Conservation (phyloP, 2,329 filamentous ascomycete species). For the Pseudocercospora fijiensis region DNA sequence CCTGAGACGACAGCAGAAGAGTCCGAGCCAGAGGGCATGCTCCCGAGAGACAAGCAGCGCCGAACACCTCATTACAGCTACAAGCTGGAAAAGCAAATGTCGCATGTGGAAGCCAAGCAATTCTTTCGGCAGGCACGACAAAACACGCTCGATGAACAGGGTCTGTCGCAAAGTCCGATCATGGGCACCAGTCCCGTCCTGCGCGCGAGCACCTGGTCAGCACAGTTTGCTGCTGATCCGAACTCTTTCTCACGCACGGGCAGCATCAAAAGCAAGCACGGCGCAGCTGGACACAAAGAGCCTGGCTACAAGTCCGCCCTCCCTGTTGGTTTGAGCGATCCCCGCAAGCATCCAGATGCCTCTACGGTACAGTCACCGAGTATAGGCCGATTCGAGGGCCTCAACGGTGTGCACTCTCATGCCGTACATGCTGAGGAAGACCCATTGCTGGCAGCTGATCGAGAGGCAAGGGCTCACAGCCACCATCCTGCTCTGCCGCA, state of each 20-base stretch:
- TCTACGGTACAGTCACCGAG: conserved; percentile 36
- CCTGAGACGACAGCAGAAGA: conserved; percentile 23
- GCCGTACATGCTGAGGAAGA: conserved; percentile 21
- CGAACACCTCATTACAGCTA: conserved; percentile 91
- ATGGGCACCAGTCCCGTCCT: conserved; percentile 39
- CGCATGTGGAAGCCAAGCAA: conserved; percentile 88
- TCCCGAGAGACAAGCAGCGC: conserved; percentile 54
- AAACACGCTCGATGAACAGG: conserved; percentile 50
- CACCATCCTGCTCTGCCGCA: conserved; percentile 55
- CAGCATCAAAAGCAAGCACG: conserved; percentile 46
- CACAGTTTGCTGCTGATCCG: conserved; percentile 41
- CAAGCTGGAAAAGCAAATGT: conserved; percentile 89
- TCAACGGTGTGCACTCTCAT: conserved; percentile 17
- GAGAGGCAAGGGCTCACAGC: conserved; percentile 50
- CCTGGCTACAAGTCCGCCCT: conserved; percentile 36
- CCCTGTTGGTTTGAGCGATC: conserved; percentile 38
- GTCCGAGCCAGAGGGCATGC: conserved; percentile 37
- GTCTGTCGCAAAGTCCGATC: conserved; percentile 36
- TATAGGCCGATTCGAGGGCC: conserved; percentile 33
- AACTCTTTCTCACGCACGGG: conserved; percentile 42
- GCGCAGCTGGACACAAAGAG: conserved; percentile 25
- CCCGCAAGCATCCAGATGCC: conserved; percentile 35
- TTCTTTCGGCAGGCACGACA: conserved; percentile 89
- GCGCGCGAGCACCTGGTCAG: conserved; percentile 47
- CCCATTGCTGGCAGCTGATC: conserved; percentile 48